Conservation (phyloP, 306 rosid species). For the Begonia loranthoides region DNA sequence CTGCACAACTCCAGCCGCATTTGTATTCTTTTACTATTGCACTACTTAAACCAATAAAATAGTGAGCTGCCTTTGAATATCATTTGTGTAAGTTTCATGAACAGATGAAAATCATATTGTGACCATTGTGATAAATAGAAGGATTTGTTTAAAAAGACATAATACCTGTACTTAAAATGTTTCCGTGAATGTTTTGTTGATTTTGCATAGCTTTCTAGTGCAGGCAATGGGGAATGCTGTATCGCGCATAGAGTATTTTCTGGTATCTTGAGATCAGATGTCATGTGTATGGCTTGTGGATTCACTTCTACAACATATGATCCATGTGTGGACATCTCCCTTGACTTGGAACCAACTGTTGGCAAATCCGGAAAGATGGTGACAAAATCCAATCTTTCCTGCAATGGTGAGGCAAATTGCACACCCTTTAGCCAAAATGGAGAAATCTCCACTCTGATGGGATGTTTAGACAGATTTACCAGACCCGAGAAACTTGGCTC, state of each 20-base stretch:
- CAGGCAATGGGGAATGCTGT: constrained; percentile 91
- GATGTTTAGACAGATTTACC: constrained; percentile 87
- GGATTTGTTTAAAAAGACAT: neutral
- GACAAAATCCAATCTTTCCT: constrained; percentile 39
- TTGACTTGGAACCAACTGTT: constrained; percentile 74
- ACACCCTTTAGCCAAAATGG: constrained; percentile 29
- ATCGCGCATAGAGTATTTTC: constrained; percentile 90
- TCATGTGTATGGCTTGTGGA: constrained; percentile 93
- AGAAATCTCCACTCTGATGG: constrained; percentile 55
- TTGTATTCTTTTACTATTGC: neutral
- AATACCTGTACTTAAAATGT: too few relatives aligned
- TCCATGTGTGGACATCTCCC: constrained; percentile 85
- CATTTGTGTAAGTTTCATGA: too few relatives aligned
- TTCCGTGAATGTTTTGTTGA: neutral
- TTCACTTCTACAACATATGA: constrained; percentile 59
- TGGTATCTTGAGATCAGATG: constrained; percentile 86
- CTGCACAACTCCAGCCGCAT: too few relatives aligned
- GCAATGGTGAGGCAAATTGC: constrained; percentile 58
- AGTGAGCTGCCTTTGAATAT: neutral
- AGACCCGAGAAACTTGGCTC: constrained; percentile 85
- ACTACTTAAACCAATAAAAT: neutral
- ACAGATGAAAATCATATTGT: neutral
- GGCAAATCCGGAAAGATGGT: constrained; percentile 46
- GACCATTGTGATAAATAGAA: neutral
- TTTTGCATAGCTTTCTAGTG: constrained; percentile 15